These are phyloP conservation scores for Perkinsus chesapeaki DNA, from an alignment of 169 alveolate genomes.

Conservation along the genomic window DNA sequence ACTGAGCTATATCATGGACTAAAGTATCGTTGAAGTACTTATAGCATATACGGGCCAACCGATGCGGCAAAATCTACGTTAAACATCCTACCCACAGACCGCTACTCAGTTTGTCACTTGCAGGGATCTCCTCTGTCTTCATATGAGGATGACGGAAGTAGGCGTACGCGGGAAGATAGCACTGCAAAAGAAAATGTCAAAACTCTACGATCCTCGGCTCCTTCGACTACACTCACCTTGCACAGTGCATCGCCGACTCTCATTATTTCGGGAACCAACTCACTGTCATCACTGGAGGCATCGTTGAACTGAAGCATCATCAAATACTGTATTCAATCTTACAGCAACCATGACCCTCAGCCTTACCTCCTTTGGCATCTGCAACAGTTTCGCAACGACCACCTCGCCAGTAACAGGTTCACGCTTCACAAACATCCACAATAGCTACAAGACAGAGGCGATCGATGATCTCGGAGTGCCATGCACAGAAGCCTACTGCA, in stretches of 20 bases:
- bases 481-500: not conserved
- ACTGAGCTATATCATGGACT: too few species aligned
- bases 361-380: not conserved
- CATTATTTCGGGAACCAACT: not conserved
- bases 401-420: not conserved
- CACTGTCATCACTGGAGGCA: not conserved
- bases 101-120: not conserved
- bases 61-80: not conserved
- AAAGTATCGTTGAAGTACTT: too few species aligned
- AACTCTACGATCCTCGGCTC: too few species aligned
- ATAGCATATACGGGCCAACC: not conserved
- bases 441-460: not conserved
- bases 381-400: not conserved
- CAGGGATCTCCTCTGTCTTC: not conserved
- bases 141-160: not conserved
- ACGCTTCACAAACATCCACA: not conserved
- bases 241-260: not conserved
- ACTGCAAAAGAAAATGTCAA: not conserved
- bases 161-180: not conserved
- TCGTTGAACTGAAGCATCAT: not conserved
- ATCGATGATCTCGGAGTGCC: not conserved
- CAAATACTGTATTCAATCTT: not conserved
- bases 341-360: not conserved
- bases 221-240: not conserved
- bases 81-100: not conserved